Evolutionary conservation across 1,284 basidiomycete species (phyloP).

Genomic region (Cystobasidium pallidum): DNA sequence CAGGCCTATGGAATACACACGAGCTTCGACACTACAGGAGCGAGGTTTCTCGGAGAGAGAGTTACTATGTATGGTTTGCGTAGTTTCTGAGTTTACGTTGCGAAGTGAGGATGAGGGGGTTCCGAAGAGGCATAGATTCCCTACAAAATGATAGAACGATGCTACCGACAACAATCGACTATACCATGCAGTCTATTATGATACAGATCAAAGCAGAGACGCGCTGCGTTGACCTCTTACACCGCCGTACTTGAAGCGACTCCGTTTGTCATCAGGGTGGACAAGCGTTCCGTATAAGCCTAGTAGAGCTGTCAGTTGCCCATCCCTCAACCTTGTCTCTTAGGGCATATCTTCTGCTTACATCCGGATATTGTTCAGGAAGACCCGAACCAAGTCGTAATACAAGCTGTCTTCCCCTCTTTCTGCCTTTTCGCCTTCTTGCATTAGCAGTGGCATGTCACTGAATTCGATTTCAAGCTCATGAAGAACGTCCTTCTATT

Average conservation of each 20-base stretch:
- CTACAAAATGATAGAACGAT: too few relatives aligned
- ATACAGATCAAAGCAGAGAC: too few relatives aligned
- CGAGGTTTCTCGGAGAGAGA: too few relatives aligned
- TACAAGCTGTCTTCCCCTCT: slow-evolving; percentile 57
- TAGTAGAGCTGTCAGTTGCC: background rate
- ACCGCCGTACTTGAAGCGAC: too few relatives aligned
- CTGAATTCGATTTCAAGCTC: slow-evolving; percentile 65
- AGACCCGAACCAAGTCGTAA: slow-evolving; percentile 60
- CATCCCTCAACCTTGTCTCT: too few relatives aligned
- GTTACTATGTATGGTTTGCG: too few relatives aligned
- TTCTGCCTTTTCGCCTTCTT: slow-evolving; percentile 58
- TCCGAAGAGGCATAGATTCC: too few relatives aligned
- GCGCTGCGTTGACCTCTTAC: too few relatives aligned
- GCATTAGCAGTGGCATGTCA: slow-evolving; percentile 60
- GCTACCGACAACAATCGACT: background rate
- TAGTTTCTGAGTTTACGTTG: too few relatives aligned
- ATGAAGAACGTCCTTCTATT: slow-evolving; percentile 51
- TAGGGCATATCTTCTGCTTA: slow-evolving; percentile 5
- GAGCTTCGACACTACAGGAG: too few relatives aligned
- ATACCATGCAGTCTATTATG: background rate
- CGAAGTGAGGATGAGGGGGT: too few relatives aligned
- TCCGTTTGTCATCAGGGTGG: slow-evolving; percentile 42
- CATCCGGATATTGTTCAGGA: slow-evolving; percentile 61
- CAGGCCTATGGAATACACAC: too few relatives aligned
- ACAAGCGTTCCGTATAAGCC: slow-evolving; percentile 37